Evolutionary conservation across 495 filamentous ascomycete species (phyloP), one percentile per base, ranked within the genome.

Genomic region (Lasiosphaeria hispida): DNA sequence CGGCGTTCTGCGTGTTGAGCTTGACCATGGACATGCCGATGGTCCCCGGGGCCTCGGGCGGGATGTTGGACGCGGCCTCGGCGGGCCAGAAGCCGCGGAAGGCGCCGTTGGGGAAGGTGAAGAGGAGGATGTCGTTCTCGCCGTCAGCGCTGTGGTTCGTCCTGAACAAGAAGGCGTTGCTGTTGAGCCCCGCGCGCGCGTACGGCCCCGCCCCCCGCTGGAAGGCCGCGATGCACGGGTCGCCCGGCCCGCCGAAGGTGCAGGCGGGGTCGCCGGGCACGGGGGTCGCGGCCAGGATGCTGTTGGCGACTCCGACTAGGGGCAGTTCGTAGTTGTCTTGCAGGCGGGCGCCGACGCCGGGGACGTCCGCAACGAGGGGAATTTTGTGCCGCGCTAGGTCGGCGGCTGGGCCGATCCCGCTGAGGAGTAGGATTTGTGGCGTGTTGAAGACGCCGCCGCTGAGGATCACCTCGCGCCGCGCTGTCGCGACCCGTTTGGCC

Each of bases 251-350:
- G 33, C 66, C 66, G 45, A 60, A 69, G 6, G 49, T 58, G 61
- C 66, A 69, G 10, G 30, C 10, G 18, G 58, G 56, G n/a, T 53
- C 60, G 38, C 30, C 4, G 23, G 53, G 45, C 19, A 41, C n/a
- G 7, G 62, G 54, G 38, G 23, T 43, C n/a, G 54, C 9, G 37
- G 11, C 14, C 37, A 58, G 41, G 18, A 39, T 18, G 37, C 18
- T n/a, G 7, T 54, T 45, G 58, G 56, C 57, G 34, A 61, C 23
- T 14, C 65, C 64, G 18, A 71, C 64, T n/a, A 75, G 63, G 51
- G 73, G 66, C 40, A 73, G 72, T 52, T 86, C 84, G 59, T 84
- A 80, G 62, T 82, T 83, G 65, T 87, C 83, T 58, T 86, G 83
- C 14, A 87, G 72, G 64, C 85, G 84, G 33, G 73, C 71, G 33